phyloP scores from a whole-genome alignment of 805 yeast species.

The Alloascoidea africana region DNA sequence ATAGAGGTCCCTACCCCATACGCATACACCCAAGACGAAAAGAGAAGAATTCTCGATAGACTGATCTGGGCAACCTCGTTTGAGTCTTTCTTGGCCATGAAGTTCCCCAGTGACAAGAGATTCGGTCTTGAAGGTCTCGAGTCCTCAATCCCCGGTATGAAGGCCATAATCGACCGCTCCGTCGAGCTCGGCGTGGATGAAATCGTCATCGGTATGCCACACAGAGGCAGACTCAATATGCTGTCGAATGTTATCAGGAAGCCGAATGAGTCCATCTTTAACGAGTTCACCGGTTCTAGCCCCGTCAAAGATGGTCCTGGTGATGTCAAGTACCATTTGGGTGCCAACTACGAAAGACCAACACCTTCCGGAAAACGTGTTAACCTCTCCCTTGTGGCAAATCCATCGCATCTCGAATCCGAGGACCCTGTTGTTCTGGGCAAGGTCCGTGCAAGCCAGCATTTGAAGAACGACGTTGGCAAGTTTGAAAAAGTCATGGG shows the following conservation, averaged over 20 bases:
- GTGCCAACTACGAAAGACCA: constrained; percentile 98
- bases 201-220: constrained; percentile 98
- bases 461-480: constrained; percentile 77
- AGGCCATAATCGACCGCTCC: constrained; percentile 85
- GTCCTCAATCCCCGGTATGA: constrained; percentile 91
- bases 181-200: constrained; percentile 92
- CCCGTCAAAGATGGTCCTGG: constrained; percentile 94
- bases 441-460: constrained; percentile 92
- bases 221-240: constrained; percentile 97
- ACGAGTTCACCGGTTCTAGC: constrained; percentile 87
- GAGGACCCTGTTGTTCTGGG: constrained; percentile 98
- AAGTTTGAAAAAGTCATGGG: constrained; percentile 78
- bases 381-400: constrained; percentile 90
- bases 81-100: constrained; percentile 83
- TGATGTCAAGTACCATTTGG: constrained; percentile 97
- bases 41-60: constrained; percentile 92
- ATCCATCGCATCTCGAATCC: constrained; percentile 98
- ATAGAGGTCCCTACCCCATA: constrained; percentile 84
- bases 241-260: constrained; percentile 96
- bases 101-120: constrained; percentile 97
- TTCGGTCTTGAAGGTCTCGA: constrained; percentile 99
- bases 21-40: constrained; percentile 74
- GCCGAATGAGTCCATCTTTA: constrained; percentile 94
- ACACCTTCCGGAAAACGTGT: constrained; percentile 96
- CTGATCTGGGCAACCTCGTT: constrained; percentile 93